Evolutionary conservation across 306 rosid genomes (phyloP), one percentile per base, ranked within the genome.

Genomic region (Vigna angularis): DNA sequence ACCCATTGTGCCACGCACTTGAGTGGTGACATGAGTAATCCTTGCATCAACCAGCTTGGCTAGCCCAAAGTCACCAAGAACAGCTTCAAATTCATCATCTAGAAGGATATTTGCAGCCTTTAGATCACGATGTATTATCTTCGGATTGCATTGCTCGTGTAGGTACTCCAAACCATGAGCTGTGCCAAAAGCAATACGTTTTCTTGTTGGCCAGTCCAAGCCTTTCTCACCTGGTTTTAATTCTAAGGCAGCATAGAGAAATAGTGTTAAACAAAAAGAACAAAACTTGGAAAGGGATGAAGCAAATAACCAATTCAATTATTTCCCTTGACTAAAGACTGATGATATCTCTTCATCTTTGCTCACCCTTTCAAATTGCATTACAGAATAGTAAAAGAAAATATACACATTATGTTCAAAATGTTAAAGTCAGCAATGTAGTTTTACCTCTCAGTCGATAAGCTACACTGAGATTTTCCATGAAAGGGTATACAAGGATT

Each of bases 1-100:
- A 52, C 98, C 98, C 98, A 95, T 92, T 38, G 98, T 95, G 34
- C 98, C 98, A 1, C 98, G 79, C 28, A 95, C 90, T 83, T 92
- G 98, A 83, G 98, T 95, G 40, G 98, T 95, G n/a, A 92, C 93
- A 69, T 91, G 98, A 77, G 97, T 95, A 83, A 84, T 72, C 62
- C 86, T 85, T 48, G 91, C 73, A 81, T 95, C 98, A 59, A 92
- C 93, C 66, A 85, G 78, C 87, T 87, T 92, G 58, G 95, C 97
- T 17, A 95, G 80, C 30, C 98, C 98, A 58, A 92, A 95, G 71
- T 95, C 98, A 74, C 98, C 98, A 10, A 95, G 92, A 65, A 95
- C 93, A 55, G 98, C 88, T 82, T 92, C 98, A 79, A 95, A 92
- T 16, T 92, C 83, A 32, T 90, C 95, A 64, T 92, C 97, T 65